Percentiles rank a stretch among this genome's conserved stretches.
These are phyloP conservation scores for Parasarocladium wereldwijsianum DNA, from an alignment of 2,329 filamentous ascomycete species.

Conservation along the genomic window DNA sequence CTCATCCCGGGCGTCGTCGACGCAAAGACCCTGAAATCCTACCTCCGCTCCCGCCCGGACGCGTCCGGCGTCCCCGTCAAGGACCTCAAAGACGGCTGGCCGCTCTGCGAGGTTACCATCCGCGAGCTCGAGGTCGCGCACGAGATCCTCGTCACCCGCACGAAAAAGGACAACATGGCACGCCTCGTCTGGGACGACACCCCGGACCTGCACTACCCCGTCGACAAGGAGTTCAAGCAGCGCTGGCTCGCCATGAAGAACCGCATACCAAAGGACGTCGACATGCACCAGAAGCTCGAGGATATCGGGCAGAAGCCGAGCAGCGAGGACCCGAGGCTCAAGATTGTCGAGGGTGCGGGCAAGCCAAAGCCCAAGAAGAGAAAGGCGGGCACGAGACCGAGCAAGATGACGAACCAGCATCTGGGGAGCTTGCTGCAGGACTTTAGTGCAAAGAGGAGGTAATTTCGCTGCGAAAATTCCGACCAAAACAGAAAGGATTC, in stretches of 20 bases:
- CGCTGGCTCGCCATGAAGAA: constrained; percentile 75
- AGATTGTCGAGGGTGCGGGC: constrained; percentile 24
- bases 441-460: constrained; percentile 36
- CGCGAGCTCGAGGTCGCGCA: constrained; percentile 63
- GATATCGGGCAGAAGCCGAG: constrained; percentile 72
- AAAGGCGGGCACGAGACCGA: constrained; percentile 46
- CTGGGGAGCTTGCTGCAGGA: constrained; percentile 74
- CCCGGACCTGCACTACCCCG: constrained; percentile 54
- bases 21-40: constrained; percentile 61
- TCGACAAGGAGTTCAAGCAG: constrained; percentile 69
- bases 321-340: constrained; percentile 51
- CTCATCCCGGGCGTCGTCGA: constrained; percentile 67
- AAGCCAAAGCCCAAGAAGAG: constrained; percentile 64
- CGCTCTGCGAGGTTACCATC: constrained; percentile 66
- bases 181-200: constrained; percentile 85
- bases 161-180: constrained; percentile 82
- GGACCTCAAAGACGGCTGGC: constrained; percentile 93
- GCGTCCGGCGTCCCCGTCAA: constrained; percentile 71
- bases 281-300: constrained; percentile 63
- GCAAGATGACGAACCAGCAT: constrained; percentile 77
- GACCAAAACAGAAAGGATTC: too few relatives aligned
- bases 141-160: constrained; percentile 71
- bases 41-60: constrained; percentile 69
- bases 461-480: too few relatives aligned
- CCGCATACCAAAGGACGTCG: constrained; percentile 57